Evolutionary conservation across 2,329 filamentous ascomycete species (phyloP), one percentile per base, ranked within the genome.

Genomic region (Pseudocercospora vitis): DNA sequence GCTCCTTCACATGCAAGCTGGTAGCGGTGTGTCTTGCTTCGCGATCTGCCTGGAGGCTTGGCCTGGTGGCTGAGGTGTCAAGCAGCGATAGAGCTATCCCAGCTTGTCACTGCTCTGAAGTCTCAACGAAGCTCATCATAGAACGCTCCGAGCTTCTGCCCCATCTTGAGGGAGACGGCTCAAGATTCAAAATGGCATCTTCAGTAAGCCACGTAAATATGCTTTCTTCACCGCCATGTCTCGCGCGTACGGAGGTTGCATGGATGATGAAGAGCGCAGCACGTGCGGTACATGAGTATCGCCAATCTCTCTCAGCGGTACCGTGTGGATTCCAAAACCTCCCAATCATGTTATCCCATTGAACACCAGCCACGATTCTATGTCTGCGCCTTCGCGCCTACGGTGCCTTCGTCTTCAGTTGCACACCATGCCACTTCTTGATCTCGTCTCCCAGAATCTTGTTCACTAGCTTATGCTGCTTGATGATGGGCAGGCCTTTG

Each of bases 391-490:
- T 23, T 18, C 28, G 18, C 12, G 1, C 2, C 14, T 56, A 73
- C 29, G 70, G 65, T 51, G 73, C 81, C 67, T 79, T 85, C 19
- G 89, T 94, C 71, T 84, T 84, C 65, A 95, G 76, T 75, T 92
- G 88, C 55, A 94, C 79, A 7, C 89, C 89, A 71, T 95, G 89
- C 89, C 89, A 94, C 32, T 76, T 75, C 76, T 88, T 89, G 65
- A 94, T 84, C 70, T 89, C 78, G 48, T 91, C 87, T 3, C 82
- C 84, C 24, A 95, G 76, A 14, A 86, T 81, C 16, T 82, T 76
- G 67, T 92, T 92, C 47, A 95, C 89, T 73, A 92, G 78, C 56
- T 88, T 79, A 73, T 94, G 89, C 75, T 94, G 89, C 78, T 89
- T 89, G 56, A 95, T 81, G 70, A 91, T 84, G 46, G 77, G 80